These are phyloP conservation scores for Carex pumila DNA, from an alignment of 176 grass and related monocot genomes.

Conservation along the genomic window DNA sequence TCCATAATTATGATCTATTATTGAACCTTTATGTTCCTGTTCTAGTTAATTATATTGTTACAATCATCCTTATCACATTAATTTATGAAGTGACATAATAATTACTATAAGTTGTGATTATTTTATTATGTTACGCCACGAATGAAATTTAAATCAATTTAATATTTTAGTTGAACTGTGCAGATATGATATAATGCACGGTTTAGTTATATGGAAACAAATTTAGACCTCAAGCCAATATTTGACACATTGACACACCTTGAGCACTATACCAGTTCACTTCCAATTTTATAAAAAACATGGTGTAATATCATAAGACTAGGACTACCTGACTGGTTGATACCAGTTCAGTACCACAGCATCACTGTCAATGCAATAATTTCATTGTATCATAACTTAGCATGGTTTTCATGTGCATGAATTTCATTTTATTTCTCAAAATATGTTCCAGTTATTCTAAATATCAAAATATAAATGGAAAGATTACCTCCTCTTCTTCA, in stretches of 20 bases:
- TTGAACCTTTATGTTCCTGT: neutral
- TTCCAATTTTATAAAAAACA: neutral
- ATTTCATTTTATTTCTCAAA: neutral
- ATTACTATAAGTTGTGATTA: neutral
- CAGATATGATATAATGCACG: neutral
- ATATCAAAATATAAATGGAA: neutral
- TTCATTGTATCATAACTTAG: neutral
- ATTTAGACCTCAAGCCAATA: neutral
- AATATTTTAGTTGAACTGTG: neutral
- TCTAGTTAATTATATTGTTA: constrained; percentile 3
- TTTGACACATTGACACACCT: neutral
- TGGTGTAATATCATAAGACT: neutral
- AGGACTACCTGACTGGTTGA: neutral
- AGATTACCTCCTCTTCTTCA: constrained; percentile 93
- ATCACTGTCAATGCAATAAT: neutral
- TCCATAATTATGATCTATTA: neutral
- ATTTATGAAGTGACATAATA: neutral
- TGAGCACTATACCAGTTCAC: neutral
- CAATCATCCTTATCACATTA: neutral
- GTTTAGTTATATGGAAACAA: no score
- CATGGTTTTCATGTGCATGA: neutral
- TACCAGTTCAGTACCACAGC: neutral
- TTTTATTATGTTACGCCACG: neutral
- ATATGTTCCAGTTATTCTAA: neutral
- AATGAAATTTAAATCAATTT: neutral